Evolutionary conservation across 805 yeast species (phyloP), one percentile per base, ranked within the genome.

Genomic region (Wickerhamomyces subpelliculosus): DNA sequence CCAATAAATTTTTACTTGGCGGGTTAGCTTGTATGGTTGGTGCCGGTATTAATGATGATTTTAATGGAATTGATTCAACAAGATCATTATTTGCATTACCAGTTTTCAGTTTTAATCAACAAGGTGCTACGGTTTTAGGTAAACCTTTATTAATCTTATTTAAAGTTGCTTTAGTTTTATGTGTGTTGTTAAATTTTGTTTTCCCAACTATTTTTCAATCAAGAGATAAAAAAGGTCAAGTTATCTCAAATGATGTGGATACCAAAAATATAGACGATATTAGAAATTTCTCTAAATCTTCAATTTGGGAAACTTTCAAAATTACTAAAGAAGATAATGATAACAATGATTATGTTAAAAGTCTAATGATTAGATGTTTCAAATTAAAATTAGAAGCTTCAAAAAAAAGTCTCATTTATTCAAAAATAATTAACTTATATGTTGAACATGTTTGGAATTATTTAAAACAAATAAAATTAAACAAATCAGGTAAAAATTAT

Each of bases 11-110:
- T 21, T 54, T 80, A 32, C 51, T 80, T 43, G 86, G 85, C 13
- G 81, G 84, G 17, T 64, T 79, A 65, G 80, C 83, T 19, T 67
- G 78, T 37, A 67, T 80, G 49, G 68, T 78, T 61, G 85, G 85
- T 21, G 70, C 81, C 3, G 72, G 82, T 1, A 62, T 77, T 34
- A 64, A 73, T 38, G 75, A 73, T 37, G 81, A 76, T 33, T 62
- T 68, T 35, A 62, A 60, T 40, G 72, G 64, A 41, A 62, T 62
- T 49, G 60, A 58, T 24, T 46, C 49, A 12, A 49, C 62, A 10
- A 65, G 67, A 48, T 71, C 76, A 4, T 55, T 75, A 44, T 62
- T 71, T 39, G 66, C 77, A 0, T 45, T 73, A 32, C 80, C 80
- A 10, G 52, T 61, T n/a, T 49, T 62, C 27, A 55, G 60, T 17